Evolutionary conservation across 2,329 filamentous ascomycete species (phyloP), one percentile per base, ranked within the genome.

Genomic region (Corinectria fuckeliana): DNA sequence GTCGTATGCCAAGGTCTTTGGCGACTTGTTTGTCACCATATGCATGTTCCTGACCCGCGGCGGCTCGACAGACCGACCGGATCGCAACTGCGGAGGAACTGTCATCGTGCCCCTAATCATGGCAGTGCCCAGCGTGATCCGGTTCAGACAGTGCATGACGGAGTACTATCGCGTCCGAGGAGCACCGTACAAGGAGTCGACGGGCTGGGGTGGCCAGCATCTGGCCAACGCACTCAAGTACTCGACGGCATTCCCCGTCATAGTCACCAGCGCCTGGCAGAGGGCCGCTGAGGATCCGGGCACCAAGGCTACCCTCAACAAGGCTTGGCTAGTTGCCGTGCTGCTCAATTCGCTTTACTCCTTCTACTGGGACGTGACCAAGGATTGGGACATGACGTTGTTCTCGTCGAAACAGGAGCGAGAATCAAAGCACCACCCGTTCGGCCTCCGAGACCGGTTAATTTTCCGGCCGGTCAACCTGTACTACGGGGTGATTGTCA

Each of bases 341-440:
- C 80, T 92, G 30, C 72, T 95, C 69, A 97, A 99, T 76, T 96
- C 92, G 13, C 81, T 91, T 42, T 99, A 97, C 78, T 93, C 91
- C n/a, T 98, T 98, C 80, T 99, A 95, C 82, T 99, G 95, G 95
- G 95, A 99, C 71, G 88, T 98, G 26, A 85, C 92, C 55, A 95
- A 93, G 79, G 95, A 99, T 81, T 99, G 95, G 95, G 95, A 98
- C 72, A 82, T 99, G 62, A 91, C 90, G 0, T 82, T 98, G 13
- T 91, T 98, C 72, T 86, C 89, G 3, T 74, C 81, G 2, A 74
- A 79, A 13, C 77, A 77, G 34, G 81, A 86, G 62, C 85, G 89
- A 63, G 81, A 82, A 64, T 82, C 84, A 10, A 83, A 83, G 2
- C 86, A 90, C 23, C 85, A 93, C 68, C 86, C 92, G 0, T 95